Base-by-base conservation (phyloP, 192 early-diverging fungal species). In the Coemansia sp. region DNA sequence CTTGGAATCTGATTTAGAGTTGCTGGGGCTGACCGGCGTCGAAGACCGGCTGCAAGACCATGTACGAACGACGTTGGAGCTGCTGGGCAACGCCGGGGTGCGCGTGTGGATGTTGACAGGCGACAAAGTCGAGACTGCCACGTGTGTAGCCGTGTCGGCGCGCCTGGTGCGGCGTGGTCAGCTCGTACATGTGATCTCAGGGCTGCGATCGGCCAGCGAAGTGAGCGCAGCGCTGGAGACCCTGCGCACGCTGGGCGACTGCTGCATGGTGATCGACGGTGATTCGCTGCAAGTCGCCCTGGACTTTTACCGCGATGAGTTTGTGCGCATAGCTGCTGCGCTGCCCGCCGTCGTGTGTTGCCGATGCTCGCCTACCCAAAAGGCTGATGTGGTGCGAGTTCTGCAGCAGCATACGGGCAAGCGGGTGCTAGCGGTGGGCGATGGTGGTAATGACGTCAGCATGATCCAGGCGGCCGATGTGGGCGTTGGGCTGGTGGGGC, bases 81-180 rank as follows among this genome's bases (percentile, higher is more conserved):
- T 90, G 11, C 67, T 98, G 71, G 81, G 93, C 58, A 94, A 96
- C 70, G 93, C 96, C 15, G 94, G 94, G 9, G 60, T 96, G 43
- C 90, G 88, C 63, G 91, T 98, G 22, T 98, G 96, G 96, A 98
- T 98, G 96, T 84, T 98, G 48, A 98, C 96, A 0, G 94, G 96
- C 52, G 96, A 98, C 79, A 98, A 98, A 69, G 92, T 95, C 52
- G 96, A 98, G 72, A 98, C 96, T 15, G 96, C 96, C 23, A 94
- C 92, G 0, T 95, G 93, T 70, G 93, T 98, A 66, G 94, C 96
- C 0, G 87, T 96, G 14, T 96, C 94, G 3, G 93, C 93, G 10
- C 93, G 92, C 59, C 84, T 98, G 15, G 90, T 96, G 10, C 83
- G 90, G 1, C 84, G 94, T 23, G 93, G 93, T 66, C 94, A 95